These are phyloP conservation scores for Cicer bijugum DNA, from an alignment of 306 rosid species.

Conservation along the genomic window DNA sequence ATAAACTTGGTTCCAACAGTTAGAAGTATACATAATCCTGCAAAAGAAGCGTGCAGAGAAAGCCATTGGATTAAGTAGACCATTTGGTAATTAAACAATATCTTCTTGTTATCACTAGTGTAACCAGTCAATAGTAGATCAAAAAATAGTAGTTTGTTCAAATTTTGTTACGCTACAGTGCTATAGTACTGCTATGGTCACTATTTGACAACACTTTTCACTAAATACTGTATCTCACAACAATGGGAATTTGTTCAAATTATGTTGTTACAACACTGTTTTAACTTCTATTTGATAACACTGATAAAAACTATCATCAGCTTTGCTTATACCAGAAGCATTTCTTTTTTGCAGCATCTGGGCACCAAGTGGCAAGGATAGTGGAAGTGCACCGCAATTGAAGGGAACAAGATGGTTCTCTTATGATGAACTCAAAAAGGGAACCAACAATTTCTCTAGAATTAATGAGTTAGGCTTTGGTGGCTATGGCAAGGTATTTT, in stretches of 20 bases:
- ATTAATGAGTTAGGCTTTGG: slow-evolving; percentile 82
- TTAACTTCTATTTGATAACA: no score
- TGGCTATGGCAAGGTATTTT: slow-evolving; percentile 90
- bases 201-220: no score
- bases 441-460: slow-evolving; percentile 73
- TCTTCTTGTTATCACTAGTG: no score
- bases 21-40: slow-evolving; percentile 67
- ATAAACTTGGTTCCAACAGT: background rate
- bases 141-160: no score
- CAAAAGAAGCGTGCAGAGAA: slow-evolving; percentile 95
- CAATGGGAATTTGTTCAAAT: no score
- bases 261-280: no score
- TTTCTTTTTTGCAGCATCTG: slow-evolving; percentile 74
- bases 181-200: no score
- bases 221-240: no score
- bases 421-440: slow-evolving; percentile 83
- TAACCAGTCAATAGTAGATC: no score
- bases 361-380: slow-evolving; percentile 89
- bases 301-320: background rate
- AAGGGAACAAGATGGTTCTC: slow-evolving; percentile 99
- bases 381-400: slow-evolving; percentile 94
- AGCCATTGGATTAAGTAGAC: slow-evolving; percentile 85
- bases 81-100: slow-evolving; percentile 65
- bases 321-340: slow-evolving; percentile 33
- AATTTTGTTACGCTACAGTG: no score